Conservation (phyloP, 2,329 filamentous ascomycete species). For the Fusarium chlamydosporum region DNA sequence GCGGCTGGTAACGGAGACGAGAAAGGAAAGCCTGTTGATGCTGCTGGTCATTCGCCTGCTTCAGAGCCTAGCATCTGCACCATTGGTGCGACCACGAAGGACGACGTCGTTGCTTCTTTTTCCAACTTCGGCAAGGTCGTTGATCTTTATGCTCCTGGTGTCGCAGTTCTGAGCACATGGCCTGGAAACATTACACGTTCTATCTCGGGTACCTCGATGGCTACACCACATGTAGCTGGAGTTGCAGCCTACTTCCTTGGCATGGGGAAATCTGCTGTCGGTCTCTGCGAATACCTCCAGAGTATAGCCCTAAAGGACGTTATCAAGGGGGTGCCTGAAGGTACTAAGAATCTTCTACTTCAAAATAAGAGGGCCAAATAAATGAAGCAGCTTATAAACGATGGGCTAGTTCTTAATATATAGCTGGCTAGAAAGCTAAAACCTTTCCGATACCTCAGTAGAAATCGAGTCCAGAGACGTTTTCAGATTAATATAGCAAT, state of each 20-base stretch:
- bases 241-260: slow-evolving; percentile 22
- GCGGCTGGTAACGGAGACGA: slow-evolving; percentile 6
- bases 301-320: slow-evolving; percentile 6
- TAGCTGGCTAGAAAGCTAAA: too few species aligned
- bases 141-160: slow-evolving; percentile 16
- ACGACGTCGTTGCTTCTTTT: background rate
- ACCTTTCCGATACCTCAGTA: too few species aligned
- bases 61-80: slow-evolving; percentile 11
- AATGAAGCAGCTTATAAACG: too few species aligned
- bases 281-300: slow-evolving; percentile 15
- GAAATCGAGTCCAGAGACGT: too few species aligned
- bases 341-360: slow-evolving; percentile 10
- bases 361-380: slow-evolving; percentile 9
- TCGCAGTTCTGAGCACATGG: background rate
- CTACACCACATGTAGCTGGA: slow-evolving; percentile 1
- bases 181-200: accelerated
- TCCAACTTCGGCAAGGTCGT: slow-evolving; percentile 18
- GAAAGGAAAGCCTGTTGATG: background rate
- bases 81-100: slow-evolving; percentile 5
- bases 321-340: slow-evolving; percentile 1
- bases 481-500: too few species aligned
- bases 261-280: background rate
- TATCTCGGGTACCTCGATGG: slow-evolving; percentile 7
- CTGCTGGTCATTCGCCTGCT: background rate
- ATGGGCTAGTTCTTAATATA: too few species aligned